Evolutionary conservation across 2,329 filamentous ascomycete genomes (phyloP), one percentile per base, ranked within the genome.

Genomic region (Aspergillus sergii): DNA sequence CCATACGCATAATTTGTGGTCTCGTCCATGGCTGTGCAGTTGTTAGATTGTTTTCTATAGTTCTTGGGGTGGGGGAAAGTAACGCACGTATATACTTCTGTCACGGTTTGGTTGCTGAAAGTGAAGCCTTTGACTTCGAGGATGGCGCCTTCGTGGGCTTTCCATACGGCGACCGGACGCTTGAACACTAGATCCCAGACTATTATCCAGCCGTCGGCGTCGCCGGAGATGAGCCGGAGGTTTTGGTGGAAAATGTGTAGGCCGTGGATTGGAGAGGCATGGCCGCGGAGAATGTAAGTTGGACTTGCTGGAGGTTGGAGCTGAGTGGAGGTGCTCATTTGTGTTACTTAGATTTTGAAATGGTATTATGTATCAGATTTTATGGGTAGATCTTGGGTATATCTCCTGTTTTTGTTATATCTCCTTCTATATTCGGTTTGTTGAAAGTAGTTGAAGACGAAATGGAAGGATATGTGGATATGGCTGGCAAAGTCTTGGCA

Each of bases 1-100:
- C 95, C 95, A 99, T 21, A 96, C 89, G 26, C 91, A 84, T 55
- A 98, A 84, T 72, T 89, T 91, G 75, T 95, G 91, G 75, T 99
- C 95, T 75, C 95, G 87, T 16, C 94, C 94, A 79, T 98, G 94
- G 41, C 94, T 97, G 41, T 62, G 26, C 28, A 30, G n/a, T 59
- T 30, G 34, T 73, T 63, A 71, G 60, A 55, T 41, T 11, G 51
- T 57, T 58, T 48, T 12, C 5, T 58, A 1, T 19, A 4, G 19
- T 14, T 1, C 11, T 34, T 34, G 12, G 48, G 14, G 28, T 1
- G 39, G 19, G 3, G 19, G 19, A 19, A 19, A 41, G 14, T n/a
- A 11, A 86, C 89, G 76, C 85, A 96, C 91, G 93, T 96, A 77
- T 97, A 91, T 62, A 98, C 81, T 69, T 85, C 90, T 64, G 91